Evolutionary conservation across 2,329 filamentous ascomycete genomes (phyloP).

Genomic region (Diaporthe sp.): DNA sequence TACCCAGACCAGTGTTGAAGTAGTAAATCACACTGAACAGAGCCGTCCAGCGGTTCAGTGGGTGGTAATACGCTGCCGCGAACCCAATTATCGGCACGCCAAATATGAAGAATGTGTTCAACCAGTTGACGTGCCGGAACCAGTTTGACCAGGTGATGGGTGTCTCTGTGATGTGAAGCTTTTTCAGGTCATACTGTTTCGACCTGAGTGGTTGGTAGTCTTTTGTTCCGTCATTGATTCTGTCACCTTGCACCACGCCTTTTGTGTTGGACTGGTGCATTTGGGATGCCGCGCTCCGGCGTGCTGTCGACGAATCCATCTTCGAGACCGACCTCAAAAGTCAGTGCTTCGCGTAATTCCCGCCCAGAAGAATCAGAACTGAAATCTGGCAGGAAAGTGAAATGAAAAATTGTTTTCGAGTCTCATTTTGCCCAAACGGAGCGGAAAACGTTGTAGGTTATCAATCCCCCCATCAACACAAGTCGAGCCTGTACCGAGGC

Average conservation of each 20-base stretch:
- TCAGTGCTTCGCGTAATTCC: background rate
- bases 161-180: slow-evolving; percentile 87
- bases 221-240: slow-evolving; percentile 63
- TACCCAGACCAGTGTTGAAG: slow-evolving; percentile 86
- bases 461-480: background rate
- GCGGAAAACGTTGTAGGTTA: background rate
- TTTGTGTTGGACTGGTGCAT: background rate
- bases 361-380: no score
- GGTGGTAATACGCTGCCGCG: slow-evolving; percentile 79
- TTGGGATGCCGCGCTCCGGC: background rate
- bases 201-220: slow-evolving; percentile 68
- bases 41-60: slow-evolving; percentile 78
- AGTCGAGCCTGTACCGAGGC: background rate
- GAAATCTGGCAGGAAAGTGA: no score
- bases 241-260: background rate
- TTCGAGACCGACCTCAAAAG: background rate
- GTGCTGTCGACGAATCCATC: slow-evolving; percentile 9
- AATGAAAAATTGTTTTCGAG: background rate
- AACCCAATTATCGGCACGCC: slow-evolving; percentile 81
- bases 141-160: slow-evolving; percentile 87
- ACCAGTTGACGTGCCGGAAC: slow-evolving; percentile 95
- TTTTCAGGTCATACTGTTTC: slow-evolving; percentile 66
- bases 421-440: no score
- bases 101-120: slow-evolving; percentile 87
- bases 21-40: slow-evolving; percentile 84